Evolutionary conservation across 2,329 filamentous ascomycete species (phyloP).

Genomic region (Cladosporium cucumerinum): DNA sequence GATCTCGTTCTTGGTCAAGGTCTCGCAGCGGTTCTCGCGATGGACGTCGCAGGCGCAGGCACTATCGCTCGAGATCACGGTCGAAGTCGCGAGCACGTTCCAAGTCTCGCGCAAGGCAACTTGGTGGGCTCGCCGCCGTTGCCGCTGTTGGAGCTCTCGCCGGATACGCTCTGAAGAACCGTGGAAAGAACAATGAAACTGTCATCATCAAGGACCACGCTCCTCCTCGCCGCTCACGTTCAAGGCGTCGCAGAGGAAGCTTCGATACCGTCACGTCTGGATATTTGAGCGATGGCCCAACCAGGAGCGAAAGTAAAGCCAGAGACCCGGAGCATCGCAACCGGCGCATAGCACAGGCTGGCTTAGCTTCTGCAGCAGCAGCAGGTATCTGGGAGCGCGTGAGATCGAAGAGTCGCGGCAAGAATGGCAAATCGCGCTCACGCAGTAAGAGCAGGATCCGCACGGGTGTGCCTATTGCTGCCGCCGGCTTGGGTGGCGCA

Average conservation of each 20-base stretch:
- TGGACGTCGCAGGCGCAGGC: slow-evolving; percentile 26
- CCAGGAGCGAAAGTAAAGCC: slow-evolving; percentile 36
- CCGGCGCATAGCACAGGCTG: slow-evolving; percentile 59
- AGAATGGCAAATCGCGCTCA: slow-evolving; percentile 37
- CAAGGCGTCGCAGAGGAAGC: slow-evolving; percentile 43
- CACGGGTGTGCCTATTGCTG: slow-evolving; percentile 58
- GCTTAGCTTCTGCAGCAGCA: slow-evolving; percentile 59
- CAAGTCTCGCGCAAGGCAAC: slow-evolving; percentile 47
- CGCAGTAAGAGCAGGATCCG: slow-evolving; percentile 55
- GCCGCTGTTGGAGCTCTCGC: slow-evolving; percentile 60
- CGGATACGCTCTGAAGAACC: slow-evolving; percentile 48
- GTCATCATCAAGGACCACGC: slow-evolving; percentile 41
- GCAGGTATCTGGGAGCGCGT: slow-evolving; percentile 58
- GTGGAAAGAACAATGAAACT: slow-evolving; percentile 48
- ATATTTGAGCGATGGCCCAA: slow-evolving; percentile 24
- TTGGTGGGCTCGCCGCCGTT: slow-evolving; percentile 58
- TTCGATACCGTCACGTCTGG: slow-evolving; percentile 25
- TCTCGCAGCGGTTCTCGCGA: slow-evolving; percentile 14
- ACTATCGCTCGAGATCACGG: slow-evolving; percentile 37
- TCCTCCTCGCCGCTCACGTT: slow-evolving; percentile 42
- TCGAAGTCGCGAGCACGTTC: slow-evolving; percentile 41
- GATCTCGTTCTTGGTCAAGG: slow-evolving; percentile 8
- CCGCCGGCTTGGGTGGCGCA: slow-evolving; percentile 59
- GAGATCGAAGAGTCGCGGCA: slow-evolving; percentile 56
- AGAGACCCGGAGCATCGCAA: slow-evolving; percentile 52